Conservation (phyloP, 202 grass and related monocot species). For the Miscanthus sacchariflorus region DNA sequence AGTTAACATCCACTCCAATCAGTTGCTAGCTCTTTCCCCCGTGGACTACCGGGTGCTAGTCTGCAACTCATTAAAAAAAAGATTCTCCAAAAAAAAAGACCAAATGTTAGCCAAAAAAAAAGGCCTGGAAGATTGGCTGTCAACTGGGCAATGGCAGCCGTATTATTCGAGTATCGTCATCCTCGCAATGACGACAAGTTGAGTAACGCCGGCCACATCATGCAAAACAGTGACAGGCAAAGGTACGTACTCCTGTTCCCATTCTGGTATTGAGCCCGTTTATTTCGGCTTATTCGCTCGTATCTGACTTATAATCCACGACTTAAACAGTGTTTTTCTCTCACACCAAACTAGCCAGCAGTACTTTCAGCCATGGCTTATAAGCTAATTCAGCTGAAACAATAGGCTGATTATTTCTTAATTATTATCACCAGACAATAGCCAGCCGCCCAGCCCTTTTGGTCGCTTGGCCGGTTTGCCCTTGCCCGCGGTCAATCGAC, state of each 20-base stretch:
- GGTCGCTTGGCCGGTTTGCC: not conserved
- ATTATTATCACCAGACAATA: not conserved
- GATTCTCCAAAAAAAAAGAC: not conserved
- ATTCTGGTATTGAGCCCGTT: not conserved
- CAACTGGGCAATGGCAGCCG: not conserved
- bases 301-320: too few relatives aligned
- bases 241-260: not conserved
- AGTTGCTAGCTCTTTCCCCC: too few relatives aligned
- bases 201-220: not conserved
- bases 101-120: not conserved
- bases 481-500: not conserved
- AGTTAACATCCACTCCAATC: too few relatives aligned
- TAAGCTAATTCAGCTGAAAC: too few relatives aligned
- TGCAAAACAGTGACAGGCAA: not conserved
- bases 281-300: too few relatives aligned
- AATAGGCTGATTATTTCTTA: not conserved
- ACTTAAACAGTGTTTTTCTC: too few relatives aligned
- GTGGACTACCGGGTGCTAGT: too few relatives aligned
- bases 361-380: too few relatives aligned
- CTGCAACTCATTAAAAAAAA: not conserved
- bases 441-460: not conserved
- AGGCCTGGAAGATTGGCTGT: not conserved
- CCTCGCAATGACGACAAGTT: not conserved
- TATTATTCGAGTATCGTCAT: not conserved
- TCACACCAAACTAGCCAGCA: too few relatives aligned